These are phyloP conservation scores for Terfezia claveryi DNA, from an alignment of 495 filamentous ascomycete genomes.

Conservation along the genomic window DNA sequence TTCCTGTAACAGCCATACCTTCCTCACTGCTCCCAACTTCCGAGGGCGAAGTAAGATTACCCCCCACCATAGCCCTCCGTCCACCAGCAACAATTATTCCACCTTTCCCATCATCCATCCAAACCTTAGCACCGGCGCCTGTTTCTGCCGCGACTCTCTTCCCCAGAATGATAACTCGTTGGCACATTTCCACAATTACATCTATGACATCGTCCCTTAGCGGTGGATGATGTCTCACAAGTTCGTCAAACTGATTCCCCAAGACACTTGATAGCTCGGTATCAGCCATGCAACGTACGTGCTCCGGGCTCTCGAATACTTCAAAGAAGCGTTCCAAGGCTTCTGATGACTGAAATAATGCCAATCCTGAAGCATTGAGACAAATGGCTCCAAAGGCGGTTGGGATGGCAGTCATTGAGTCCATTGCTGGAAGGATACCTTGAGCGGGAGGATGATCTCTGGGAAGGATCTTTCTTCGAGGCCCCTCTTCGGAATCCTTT, in stretches of 20 bases:
- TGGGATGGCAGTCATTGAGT: constrained; percentile 70
- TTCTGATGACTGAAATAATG: constrained; percentile 63
- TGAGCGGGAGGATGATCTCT: constrained; percentile 30
- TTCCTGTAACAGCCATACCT: constrained; percentile 14
- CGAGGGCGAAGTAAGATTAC: constrained; percentile 10
- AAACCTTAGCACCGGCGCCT: constrained; percentile 61
- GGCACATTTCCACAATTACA: constrained; percentile 63
- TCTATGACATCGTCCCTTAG: constrained; percentile 60
- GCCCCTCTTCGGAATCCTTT: constrained; percentile 1
- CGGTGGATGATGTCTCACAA: constrained; percentile 76
- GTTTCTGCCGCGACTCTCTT: constrained; percentile 39
- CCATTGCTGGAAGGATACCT: constrained; percentile 61
- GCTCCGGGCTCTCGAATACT: constrained; percentile 77
- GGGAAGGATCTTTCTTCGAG: constrained; percentile 8
- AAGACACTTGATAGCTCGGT: constrained; percentile 40
- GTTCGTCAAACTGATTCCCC: constrained; percentile 75
- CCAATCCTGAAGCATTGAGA: constrained; percentile 68
- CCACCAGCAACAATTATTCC: constrained; percentile 33
- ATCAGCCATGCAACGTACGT: constrained; percentile 65
- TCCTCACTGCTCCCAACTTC: constrained; percentile 20
- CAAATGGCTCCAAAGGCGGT: constrained; percentile 84
- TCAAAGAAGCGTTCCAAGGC: constrained; percentile 75
- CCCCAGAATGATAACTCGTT: constrained; percentile 48
- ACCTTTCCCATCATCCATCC: constrained; percentile 32
- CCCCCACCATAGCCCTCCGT: constrained; percentile 17